Evolutionary conservation across 2,329 filamentous ascomycete species (phyloP).

Genomic region (Colletotrichum sublineola): DNA sequence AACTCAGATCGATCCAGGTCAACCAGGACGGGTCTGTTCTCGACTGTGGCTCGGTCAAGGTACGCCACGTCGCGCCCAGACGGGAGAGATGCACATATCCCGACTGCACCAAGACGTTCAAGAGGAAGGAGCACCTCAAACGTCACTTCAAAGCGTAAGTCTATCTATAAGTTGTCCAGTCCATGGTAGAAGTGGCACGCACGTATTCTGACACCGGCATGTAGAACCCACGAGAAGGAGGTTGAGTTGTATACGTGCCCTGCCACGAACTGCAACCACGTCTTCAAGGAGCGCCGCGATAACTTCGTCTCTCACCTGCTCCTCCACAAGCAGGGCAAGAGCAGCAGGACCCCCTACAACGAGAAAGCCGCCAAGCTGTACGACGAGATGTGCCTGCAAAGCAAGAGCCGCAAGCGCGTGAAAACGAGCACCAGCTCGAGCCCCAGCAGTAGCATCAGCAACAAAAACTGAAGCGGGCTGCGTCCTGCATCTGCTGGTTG

Average conservation of each 20-base stretch:
- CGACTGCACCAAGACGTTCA: conserved; percentile 63
- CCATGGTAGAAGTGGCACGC: conserved; percentile 38
- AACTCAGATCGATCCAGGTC: conserved; percentile 40
- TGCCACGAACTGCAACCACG: conserved; percentile 42
- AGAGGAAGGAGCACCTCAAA: conserved; percentile 68
- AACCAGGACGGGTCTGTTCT: conserved; percentile 40
- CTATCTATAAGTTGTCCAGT: conserved; percentile 32
- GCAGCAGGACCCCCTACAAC: conserved; percentile 43
- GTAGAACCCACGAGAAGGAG: conserved; percentile 35
- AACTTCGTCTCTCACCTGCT: conserved; percentile 45
- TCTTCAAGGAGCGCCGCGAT: conserved; percentile 44
- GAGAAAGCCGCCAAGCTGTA: conserved; percentile 42
- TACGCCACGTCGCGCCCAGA: conserved; percentile 43
- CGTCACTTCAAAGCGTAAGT: conserved; percentile 67
- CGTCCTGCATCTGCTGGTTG: neutral
- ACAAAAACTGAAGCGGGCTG: conserved; percentile 26
- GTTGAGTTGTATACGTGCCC: conserved; percentile 43
- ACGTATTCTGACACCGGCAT: conserved; percentile 5
- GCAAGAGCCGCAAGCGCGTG: conserved; percentile 43
- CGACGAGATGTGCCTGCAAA: conserved; percentile 43
- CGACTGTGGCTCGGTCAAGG: conserved; percentile 39
- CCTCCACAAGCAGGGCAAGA: conserved; percentile 44
- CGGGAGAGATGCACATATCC: conserved; percentile 57
- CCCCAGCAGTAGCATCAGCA: conserved; percentile 36
- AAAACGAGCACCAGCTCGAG: conserved; percentile 36